Evolutionary conservation across 116 monocot species (phyloP).

Genomic region (Trichopus zeylanicus): DNA sequence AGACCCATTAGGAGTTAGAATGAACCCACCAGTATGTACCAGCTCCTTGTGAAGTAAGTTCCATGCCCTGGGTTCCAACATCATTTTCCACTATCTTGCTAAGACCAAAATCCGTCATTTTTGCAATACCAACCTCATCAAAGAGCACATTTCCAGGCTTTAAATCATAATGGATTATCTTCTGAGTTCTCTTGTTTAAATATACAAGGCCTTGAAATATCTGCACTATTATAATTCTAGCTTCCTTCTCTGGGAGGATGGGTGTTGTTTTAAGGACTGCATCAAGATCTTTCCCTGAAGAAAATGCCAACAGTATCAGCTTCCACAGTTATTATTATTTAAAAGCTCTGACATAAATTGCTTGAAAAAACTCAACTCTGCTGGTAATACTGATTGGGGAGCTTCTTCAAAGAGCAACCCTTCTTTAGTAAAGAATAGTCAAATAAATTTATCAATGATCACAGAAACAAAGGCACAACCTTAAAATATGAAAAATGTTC

Average conservation of each 20-base stretch:
- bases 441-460: too few species aligned
- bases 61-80: conserved; percentile 95
- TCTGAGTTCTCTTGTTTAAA: conserved; percentile 87
- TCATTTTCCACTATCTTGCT: conserved; percentile 97
- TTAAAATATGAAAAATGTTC: too few species aligned
- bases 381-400: too few species aligned
- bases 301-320: too few species aligned
- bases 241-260: conserved; percentile 88
- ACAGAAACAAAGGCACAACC: too few species aligned
- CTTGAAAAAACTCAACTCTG: too few species aligned
- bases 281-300: conserved; percentile 95
- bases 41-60: conserved; percentile 97
- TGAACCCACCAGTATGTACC: conserved; percentile 90
- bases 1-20: neutral
- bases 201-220: conserved; percentile 98
- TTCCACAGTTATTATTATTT: too few species aligned
- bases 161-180: conserved; percentile 96
- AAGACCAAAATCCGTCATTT: conserved; percentile 99
- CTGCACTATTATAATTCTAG: conserved; percentile 93
- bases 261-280: conserved; percentile 84
- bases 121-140: conserved; percentile 88
- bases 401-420: too few species aligned
- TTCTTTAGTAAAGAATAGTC: too few species aligned
- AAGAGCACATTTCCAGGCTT: conserved; percentile 99
- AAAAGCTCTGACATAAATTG: too few species aligned